phyloP scores from a whole-genome alignment of 768 basidiomycete species.

The Boletus sp. region DNA sequence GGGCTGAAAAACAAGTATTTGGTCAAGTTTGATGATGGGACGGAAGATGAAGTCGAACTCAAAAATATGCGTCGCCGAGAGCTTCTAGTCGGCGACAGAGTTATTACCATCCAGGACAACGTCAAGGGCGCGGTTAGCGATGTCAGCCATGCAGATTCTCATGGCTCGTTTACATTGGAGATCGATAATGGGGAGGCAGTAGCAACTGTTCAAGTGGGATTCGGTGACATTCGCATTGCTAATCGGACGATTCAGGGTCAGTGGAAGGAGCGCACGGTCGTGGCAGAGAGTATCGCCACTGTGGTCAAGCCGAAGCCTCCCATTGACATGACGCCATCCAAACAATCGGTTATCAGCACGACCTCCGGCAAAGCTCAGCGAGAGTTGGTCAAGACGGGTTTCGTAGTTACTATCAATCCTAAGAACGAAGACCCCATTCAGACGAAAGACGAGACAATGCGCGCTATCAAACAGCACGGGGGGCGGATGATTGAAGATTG shows the following conservation, averaged over 20 bases:
- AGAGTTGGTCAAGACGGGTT: slow-evolving; percentile 47
- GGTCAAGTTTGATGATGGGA: slow-evolving; percentile 68
- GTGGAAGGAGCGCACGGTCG: slow-evolving; percentile 55
- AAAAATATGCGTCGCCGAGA: slow-evolving; percentile 52
- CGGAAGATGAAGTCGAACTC: slow-evolving; percentile 43
- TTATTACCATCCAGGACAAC: slow-evolving; percentile 37
- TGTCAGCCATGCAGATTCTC: slow-evolving; percentile 29
- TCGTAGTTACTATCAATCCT: slow-evolving; percentile 54
- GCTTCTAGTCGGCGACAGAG: slow-evolving; percentile 54
- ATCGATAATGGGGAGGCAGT: slow-evolving; percentile 37
- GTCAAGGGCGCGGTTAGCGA: slow-evolving; percentile 32
- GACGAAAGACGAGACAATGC: slow-evolving; percentile 42
- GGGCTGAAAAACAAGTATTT: slow-evolving; percentile 35
- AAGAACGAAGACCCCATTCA: slow-evolving; percentile 34
- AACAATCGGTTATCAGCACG: slow-evolving; percentile 38
- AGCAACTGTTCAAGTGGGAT: slow-evolving; percentile 24
- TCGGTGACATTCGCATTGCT: slow-evolving; percentile 47
- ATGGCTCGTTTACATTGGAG: slow-evolving; percentile 35
- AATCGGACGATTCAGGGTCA: slow-evolving; percentile 44
- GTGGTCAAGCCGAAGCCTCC: slow-evolving; percentile 34
- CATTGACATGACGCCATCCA: slow-evolving; percentile 48
- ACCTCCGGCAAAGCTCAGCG: slow-evolving; percentile 35
- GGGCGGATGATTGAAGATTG: slow-evolving; percentile 65
- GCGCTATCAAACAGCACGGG: slow-evolving; percentile 46
- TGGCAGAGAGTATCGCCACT: slow-evolving; percentile 41